Evolutionary conservation across 75 land plant genomes (phyloP).

Genomic region (Pseudotsuga menziesii): DNA sequence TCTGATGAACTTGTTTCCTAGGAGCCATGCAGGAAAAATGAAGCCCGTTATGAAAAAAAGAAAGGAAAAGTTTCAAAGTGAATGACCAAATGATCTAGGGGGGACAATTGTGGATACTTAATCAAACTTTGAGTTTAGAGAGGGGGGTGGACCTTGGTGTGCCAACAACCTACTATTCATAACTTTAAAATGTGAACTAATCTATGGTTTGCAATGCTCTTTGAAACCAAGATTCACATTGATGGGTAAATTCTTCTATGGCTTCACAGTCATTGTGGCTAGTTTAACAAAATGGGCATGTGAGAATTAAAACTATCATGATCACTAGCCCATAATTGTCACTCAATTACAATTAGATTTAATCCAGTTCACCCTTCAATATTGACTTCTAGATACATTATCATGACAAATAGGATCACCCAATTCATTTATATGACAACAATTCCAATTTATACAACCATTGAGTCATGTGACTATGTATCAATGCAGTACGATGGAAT

Average conservation of each 20-base stretch:
- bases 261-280: background rate
- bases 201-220: too few relatives aligned
- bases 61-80: background rate
- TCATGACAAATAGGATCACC: background rate
- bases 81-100: background rate
- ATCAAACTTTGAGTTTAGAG: too few relatives aligned
- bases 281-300: background rate
- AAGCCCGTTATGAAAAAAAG: too few relatives aligned
- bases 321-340: background rate
- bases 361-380: too few relatives aligned
- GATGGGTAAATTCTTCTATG: too few relatives aligned
- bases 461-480: too few relatives aligned
- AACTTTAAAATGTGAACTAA: too few relatives aligned
- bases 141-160: too few relatives aligned
- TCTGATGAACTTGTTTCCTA: background rate
- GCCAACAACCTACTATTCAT: too few relatives aligned
- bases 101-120: too few relatives aligned
- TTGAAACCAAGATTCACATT: too few relatives aligned
- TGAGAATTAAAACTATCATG: background rate
- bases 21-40: background rate
- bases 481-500: background rate
- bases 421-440: background rate
- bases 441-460: background rate
- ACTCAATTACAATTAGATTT: background rate
- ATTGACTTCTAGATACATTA: background rate